A percentile compares a stretch with the other conserved stretches of the same genome.
Conservation (phyloP, 768 basidiomycete genomes). For the Panus rudis region DNA sequence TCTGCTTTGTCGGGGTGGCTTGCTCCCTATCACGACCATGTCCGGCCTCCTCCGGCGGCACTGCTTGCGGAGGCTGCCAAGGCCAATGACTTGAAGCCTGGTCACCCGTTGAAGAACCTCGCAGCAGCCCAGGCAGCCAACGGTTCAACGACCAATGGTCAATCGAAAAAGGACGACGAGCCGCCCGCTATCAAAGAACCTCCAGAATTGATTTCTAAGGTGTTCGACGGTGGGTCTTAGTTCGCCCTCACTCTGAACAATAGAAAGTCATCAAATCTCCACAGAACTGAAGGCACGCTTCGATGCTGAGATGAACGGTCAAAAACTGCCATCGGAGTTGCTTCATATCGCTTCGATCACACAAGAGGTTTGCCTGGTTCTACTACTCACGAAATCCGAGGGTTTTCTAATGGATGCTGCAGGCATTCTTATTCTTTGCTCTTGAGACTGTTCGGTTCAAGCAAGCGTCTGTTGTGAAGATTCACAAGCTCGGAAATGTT, state of each 20-base stretch:
- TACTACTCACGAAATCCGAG: constrained; percentile 5
- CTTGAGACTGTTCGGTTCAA: constrained; percentile 75
- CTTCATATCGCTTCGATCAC: constrained; percentile 68
- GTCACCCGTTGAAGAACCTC: constrained; percentile 58
- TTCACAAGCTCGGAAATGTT: constrained; percentile 68
- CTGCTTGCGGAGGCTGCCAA: constrained; percentile 74
- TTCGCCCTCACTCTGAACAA: not conserved
- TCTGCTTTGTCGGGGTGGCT: constrained; percentile 66
- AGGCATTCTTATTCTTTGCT: constrained; percentile 69
- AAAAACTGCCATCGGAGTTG: constrained; percentile 41
- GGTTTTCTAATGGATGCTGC: not conserved
- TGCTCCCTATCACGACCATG: constrained; percentile 66
- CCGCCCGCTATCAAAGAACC: constrained; percentile 57
- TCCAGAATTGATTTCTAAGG: constrained; percentile 44
- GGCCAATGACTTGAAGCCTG: constrained; percentile 63
- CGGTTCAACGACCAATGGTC: constrained; percentile 35
- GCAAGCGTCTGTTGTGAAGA: constrained; percentile 56
- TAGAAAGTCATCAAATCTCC: not conserved
- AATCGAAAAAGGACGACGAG: constrained; percentile 65
- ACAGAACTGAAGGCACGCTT: constrained; percentile 54
- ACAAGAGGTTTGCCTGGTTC: constrained; percentile 50
- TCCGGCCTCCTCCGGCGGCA: constrained; percentile 61
- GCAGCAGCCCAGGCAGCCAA: constrained; percentile 38
- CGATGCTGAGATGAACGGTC: constrained; percentile 31
- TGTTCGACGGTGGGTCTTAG: constrained; percentile 51